Evolutionary conservation across 176 grass and related monocot genomes (phyloP).

Genomic region (Coix lacrymajobi): DNA sequence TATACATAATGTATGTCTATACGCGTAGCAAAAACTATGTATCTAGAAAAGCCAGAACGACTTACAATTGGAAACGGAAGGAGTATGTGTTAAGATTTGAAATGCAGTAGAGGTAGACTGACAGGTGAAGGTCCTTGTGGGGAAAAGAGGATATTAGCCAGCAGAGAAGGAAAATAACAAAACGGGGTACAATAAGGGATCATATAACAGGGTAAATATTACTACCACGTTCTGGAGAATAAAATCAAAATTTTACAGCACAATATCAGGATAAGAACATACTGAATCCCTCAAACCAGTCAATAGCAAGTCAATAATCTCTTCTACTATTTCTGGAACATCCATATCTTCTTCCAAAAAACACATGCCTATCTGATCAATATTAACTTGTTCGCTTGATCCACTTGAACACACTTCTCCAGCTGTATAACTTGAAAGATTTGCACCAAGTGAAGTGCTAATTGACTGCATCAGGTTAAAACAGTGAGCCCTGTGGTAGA

Average conservation of each 20-base stretch:
- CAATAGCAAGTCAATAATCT: conserved; percentile 80
- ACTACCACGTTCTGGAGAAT: not conserved
- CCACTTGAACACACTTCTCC: conserved; percentile 37
- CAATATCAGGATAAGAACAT: conserved; percentile 37
- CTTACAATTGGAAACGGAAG: not conserved
- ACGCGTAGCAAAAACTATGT: not conserved
- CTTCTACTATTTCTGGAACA: conserved; percentile 88
- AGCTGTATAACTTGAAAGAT: conserved; percentile 49
- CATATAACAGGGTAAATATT: not conserved
- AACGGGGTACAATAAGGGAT: not conserved
- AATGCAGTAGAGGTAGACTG: not conserved
- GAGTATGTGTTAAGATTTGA: not conserved
- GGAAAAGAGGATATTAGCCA: not conserved
- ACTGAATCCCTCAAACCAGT: conserved; percentile 92
- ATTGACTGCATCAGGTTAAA: conserved; percentile 53
- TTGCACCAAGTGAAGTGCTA: conserved; percentile 68
- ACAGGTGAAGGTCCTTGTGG: not conserved
- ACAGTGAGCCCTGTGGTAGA: conserved; percentile 19
- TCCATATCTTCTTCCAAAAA: conserved; percentile 80
- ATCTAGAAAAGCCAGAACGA: not conserved
- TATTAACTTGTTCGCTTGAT: conserved; percentile 29
- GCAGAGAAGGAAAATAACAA: not conserved
- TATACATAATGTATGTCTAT: not conserved
- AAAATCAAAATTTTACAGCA: conserved; percentile 16
- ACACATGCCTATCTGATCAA: conserved; percentile 27